Evolutionary conservation across 805 yeast genomes (phyloP).

Genomic region (Candida lessepsii): DNA sequence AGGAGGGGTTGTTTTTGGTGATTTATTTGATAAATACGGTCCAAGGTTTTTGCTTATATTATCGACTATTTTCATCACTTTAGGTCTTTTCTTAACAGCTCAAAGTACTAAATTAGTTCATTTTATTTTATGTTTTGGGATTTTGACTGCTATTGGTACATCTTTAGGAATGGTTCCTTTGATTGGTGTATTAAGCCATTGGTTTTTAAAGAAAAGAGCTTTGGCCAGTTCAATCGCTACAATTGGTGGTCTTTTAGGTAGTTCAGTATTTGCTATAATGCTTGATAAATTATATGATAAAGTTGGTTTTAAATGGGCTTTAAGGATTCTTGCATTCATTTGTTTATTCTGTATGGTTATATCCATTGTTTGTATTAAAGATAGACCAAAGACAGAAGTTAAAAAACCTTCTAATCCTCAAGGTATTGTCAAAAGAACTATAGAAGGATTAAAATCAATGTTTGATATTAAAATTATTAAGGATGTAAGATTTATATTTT

Average conservation of each 20-base stretch:
- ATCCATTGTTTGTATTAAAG: slow-evolving; percentile 20
- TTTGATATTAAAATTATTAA: slow-evolving; percentile 23
- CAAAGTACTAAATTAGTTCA: slow-evolving; percentile 24
- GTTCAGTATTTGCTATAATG: slow-evolving; percentile 26
- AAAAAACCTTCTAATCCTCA: not conserved
- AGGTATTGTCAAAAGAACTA: not conserved
- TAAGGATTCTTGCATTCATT: slow-evolving; percentile 25
- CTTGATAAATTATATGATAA: slow-evolving; percentile 22
- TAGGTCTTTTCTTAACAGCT: slow-evolving; percentile 28
- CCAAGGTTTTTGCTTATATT: slow-evolving; percentile 21
- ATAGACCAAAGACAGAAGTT: slow-evolving; percentile 13
- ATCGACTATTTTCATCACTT: slow-evolving; percentile 21
- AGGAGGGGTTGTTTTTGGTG: slow-evolving; percentile 30
- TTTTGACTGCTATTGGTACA: slow-evolving; percentile 28
- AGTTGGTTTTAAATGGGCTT: slow-evolving; percentile 31
- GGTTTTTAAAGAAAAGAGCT: slow-evolving; percentile 26
- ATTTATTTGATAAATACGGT: slow-evolving; percentile 27
- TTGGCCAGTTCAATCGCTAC: slow-evolving; percentile 28
- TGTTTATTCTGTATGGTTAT: slow-evolving; percentile 19
- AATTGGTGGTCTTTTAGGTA: slow-evolving; percentile 31
- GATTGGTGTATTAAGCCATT: slow-evolving; percentile 28
- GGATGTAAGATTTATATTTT: slow-evolving; percentile 20
- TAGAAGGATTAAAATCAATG: slow-evolving; percentile 21
- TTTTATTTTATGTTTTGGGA: slow-evolving; percentile 26
- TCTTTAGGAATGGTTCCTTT: slow-evolving; percentile 30